These are phyloP conservation scores for Phaeolepiota aurea DNA, from an alignment of 768 basidiomycete genomes.

Conservation along the genomic window DNA sequence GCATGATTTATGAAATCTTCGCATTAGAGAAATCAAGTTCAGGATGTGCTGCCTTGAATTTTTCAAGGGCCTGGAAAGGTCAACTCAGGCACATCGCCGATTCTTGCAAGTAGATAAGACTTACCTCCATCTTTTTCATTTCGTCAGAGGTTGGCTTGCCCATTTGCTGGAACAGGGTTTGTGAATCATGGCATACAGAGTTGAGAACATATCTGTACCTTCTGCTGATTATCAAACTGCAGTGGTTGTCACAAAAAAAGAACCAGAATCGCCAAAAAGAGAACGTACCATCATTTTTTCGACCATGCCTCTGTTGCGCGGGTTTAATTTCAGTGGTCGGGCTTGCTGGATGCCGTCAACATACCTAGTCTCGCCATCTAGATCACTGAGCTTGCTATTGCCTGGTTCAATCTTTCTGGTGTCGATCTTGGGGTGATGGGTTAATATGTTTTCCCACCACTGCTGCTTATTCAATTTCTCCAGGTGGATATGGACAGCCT, in stretches of 20 bases:
- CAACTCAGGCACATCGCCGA: slow-evolving; percentile 4
- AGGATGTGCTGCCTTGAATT: slow-evolving; percentile 85
- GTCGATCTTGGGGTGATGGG: slow-evolving; percentile 94
- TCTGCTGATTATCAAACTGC: slow-evolving; percentile 76
- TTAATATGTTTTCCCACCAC: slow-evolving; percentile 98
- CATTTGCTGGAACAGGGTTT: slow-evolving; percentile 56
- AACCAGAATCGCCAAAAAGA: no score
- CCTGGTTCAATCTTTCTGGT: slow-evolving; percentile 92
- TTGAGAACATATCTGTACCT: slow-evolving; percentile 28
- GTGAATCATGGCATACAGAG: background rate
- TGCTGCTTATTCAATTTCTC: slow-evolving; percentile 83
- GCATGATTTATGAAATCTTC: slow-evolving; percentile 58
- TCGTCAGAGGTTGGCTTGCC: slow-evolving; percentile 96
- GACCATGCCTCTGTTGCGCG: slow-evolving; percentile 73
- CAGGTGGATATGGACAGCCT: slow-evolving; percentile 64
- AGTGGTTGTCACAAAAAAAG: slow-evolving; percentile 2
- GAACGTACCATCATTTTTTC: slow-evolving; percentile 98
- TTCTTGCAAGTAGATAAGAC: background rate
- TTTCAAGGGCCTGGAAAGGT: slow-evolving; percentile 59
- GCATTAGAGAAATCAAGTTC: slow-evolving; percentile 93
- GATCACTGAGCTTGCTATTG: slow-evolving; percentile 92
- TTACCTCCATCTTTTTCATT: slow-evolving; percentile 83
- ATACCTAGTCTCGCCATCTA: slow-evolving; percentile 91
- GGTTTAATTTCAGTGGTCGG: slow-evolving; percentile 2
- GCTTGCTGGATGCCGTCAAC: slow-evolving; percentile 5